These are phyloP conservation scores for Venturia pyrina DNA, from an alignment of 2,329 filamentous ascomycete genomes.

Conservation along the genomic window DNA sequence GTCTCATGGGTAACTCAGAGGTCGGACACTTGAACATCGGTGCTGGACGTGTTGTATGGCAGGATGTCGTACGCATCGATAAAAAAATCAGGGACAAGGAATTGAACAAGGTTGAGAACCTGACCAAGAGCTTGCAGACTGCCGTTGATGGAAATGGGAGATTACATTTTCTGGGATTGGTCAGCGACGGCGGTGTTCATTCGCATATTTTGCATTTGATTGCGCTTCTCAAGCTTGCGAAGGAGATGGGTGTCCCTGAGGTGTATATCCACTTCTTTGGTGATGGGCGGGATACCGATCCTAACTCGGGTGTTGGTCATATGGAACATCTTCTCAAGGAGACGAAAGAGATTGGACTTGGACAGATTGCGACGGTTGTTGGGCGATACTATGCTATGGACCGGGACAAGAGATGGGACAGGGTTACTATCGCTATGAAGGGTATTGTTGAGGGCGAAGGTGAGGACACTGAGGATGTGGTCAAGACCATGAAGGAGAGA, in stretches of 20 bases:
- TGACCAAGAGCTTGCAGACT: constrained; percentile 65
- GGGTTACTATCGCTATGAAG: constrained; percentile 81
- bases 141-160: constrained; percentile 85
- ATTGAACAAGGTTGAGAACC: constrained; percentile 63
- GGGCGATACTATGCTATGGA: constrained; percentile 99
- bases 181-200: constrained; percentile 96
- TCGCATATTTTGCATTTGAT: constrained; percentile 91
- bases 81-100: constrained; percentile 79
- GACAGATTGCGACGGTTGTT: constrained; percentile 84
- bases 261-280: constrained; percentile 99
- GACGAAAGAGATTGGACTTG: constrained; percentile 72
- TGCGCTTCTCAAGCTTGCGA: constrained; percentile 78
- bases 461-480: constrained; percentile 72
- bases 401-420: constrained; percentile 98
- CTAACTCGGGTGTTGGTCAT: constrained; percentile 82
- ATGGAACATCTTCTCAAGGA: constrained; percentile 77
- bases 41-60: constrained; percentile 94
- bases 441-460: constrained; percentile 79
- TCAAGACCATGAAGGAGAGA: constrained; percentile 75
- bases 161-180: constrained; percentile 81
- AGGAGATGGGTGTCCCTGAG: constrained; percentile 75
- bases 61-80: constrained; percentile 92
- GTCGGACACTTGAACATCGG: constrained; percentile 98
- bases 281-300: constrained; percentile 94
- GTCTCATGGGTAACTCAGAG: constrained; percentile 97